Evolutionary conservation across 768 basidiomycete species (phyloP), one percentile per base, ranked within the genome.

Genomic region (Cytidiella melzeri): DNA sequence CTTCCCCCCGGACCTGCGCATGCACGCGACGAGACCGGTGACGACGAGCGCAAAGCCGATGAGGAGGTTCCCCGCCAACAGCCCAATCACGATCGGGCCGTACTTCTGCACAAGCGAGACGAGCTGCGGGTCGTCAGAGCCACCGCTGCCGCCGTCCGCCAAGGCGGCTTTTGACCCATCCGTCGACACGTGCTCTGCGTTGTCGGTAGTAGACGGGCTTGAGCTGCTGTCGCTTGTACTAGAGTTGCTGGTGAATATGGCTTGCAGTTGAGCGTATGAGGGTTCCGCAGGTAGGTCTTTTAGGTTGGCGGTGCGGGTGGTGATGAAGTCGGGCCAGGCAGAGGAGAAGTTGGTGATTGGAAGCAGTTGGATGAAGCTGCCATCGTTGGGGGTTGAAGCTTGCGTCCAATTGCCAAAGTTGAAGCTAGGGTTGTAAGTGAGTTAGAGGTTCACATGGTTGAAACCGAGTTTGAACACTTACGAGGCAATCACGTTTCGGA

Each of bases 401-500:
- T n/a, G n/a, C n/a, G n/a, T n/a, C n/a, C n/a, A 51, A 46, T 52
- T 46, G 26, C 56, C 57, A 43, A 56, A 61, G 49, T 61, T 50
- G 52, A 61, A 61, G 2, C 57, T 58, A 42, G 4, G 12, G 2
- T 12, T 23, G 10, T 25, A 9, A 26, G 34, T 18, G n/a, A n/a
- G n/a, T n/a, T n/a, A n/a, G n/a, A 15, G 5, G 23, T 27, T 40
- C 3, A 15, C 13, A 5, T n/a, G 19, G 27, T 10, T 18, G 24
- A 40, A 5, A 19, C n/a, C n/a, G 27, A 15, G 7, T 21, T 28
- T 3, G 23, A 21, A n/a, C 4, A 57, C 62, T 56, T 51, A 69
- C 60, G 67, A 55, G 11, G 58, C 58, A 51, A 68, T 68, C 28
- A 65, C 62, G 48, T 65, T 68, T 20, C 64, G 59, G 19, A 69